phyloP scores from a whole-genome alignment of 768 basidiomycete genomes.

The Infundibulicybe gibba region DNA sequence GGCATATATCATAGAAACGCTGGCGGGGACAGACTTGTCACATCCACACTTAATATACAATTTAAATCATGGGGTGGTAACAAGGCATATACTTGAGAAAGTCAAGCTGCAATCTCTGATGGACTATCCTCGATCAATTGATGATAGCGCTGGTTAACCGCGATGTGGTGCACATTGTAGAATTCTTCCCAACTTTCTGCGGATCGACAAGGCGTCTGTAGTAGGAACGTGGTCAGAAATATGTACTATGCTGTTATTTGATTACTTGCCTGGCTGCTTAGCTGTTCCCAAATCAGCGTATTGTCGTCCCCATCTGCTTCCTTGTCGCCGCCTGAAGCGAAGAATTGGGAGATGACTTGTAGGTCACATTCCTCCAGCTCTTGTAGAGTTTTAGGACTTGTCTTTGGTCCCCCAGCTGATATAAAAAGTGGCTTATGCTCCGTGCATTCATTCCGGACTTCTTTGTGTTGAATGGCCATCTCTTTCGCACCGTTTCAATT shows the following conservation, averaged over 20 bases:
- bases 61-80: not conserved
- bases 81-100: not conserved
- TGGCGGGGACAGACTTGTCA: no score
- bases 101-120: constrained; percentile 3
- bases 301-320: constrained; percentile 40
- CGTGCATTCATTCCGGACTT: constrained; percentile 22
- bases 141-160: constrained; percentile 39
- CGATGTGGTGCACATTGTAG: constrained; percentile 38
- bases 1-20: not conserved
- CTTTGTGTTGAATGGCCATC: constrained; percentile 48
- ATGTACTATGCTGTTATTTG: not conserved
- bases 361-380: constrained; percentile 45
- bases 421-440: not conserved
- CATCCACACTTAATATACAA: no score
- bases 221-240: constrained; percentile 2
- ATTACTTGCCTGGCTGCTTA: constrained; percentile 41
- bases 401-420: not conserved
- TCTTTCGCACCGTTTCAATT: constrained; percentile 46
- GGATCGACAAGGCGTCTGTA: constrained; percentile 36
- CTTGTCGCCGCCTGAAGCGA: constrained; percentile 42
- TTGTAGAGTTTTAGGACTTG: constrained; percentile 3
- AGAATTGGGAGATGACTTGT: constrained; percentile 49
- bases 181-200: constrained; percentile 47
- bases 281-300: constrained; percentile 44
- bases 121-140: constrained; percentile 11